Evolutionary conservation across 2,329 filamentous ascomycete species (phyloP), one percentile per base, ranked within the genome.

Genomic region (Biscogniauxia mediterranea): DNA sequence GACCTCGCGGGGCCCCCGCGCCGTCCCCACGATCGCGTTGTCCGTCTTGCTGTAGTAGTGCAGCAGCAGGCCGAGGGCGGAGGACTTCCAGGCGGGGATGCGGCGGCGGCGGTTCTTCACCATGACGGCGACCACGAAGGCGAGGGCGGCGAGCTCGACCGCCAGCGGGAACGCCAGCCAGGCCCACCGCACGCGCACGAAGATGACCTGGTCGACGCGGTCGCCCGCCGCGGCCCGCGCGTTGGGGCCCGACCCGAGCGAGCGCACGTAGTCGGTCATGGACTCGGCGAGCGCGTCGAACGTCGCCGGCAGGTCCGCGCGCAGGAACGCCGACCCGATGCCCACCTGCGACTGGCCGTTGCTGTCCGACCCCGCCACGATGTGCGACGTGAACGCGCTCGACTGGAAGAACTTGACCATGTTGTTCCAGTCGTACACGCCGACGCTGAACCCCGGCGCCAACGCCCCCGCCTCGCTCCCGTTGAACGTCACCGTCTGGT

Each of bases 181-280:
- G 13, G 23, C 51, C 54, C 55, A 62, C 3, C 62, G 59, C 28
- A 64, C 58, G 23, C 28, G 59, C 7, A 62, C 60, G 26, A 58
- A 64, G 17, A 64, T 55, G 25, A 62, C 57, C 46, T 25, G 28
- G 26, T 64, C 59, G 42, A 64, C 38, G 21, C 59, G 59, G 5
- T 42, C 15, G 15, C 62, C 62, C 1, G 56, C 21, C 17, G 17
- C 57, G 8, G 9, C n/a, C 20, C 56, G 49, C 2, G 46, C 49
- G n/a, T 64, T 64, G 13, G 56, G 59, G 2, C 60, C 62, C 21
- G 53, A 55, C 6, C 46, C 32, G 2, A 64, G 55, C 1, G 62
- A 64, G 5, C 60, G 59, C 51, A 64, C 3, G 49, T 64, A 62
- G 21, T 64, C 59, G 8, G 57, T 61, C 62, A 64, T 64, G 20